phyloP scores from a whole-genome alignment of 768 basidiomycete genomes.

The Atractiella rhizophila region DNA sequence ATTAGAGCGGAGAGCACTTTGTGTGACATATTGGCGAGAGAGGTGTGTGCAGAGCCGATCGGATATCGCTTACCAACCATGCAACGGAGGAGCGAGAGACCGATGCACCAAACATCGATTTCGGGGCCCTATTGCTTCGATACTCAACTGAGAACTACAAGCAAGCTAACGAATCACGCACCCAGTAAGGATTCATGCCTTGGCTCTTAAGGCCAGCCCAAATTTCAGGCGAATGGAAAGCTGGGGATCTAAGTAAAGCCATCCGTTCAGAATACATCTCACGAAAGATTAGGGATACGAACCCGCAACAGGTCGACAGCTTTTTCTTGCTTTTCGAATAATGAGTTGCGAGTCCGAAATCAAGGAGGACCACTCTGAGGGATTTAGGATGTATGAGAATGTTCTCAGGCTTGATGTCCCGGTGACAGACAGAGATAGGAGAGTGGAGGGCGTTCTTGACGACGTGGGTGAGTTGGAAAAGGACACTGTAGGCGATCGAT shows the following conservation, averaged over 20 bases:
- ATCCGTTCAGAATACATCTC: background rate
- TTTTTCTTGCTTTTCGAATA: conserved; percentile 22
- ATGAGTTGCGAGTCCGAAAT: conserved; percentile 26
- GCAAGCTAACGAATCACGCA: conserved; percentile 4
- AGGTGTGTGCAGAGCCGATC: conserved; percentile 22
- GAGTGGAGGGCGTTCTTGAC: conserved; percentile 21
- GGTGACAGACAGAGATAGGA: conserved; percentile 14
- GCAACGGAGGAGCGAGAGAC: conserved; percentile 23
- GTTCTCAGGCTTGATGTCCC: conserved; percentile 20
- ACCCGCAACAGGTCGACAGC: conserved; percentile 26
- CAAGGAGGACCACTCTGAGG: conserved; percentile 23
- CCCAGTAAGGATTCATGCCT: conserved; percentile 23
- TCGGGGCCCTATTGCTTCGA: conserved; percentile 20
- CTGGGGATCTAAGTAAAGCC: too few species aligned
- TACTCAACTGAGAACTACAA: background rate
- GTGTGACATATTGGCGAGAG: conserved; percentile 18
- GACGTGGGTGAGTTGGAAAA: conserved; percentile 24
- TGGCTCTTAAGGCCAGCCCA: conserved; percentile 21
- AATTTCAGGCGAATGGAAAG: conserved; percentile 24
- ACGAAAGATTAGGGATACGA: too few species aligned
- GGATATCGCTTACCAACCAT: conserved; percentile 23
- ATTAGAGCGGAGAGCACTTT: conserved; percentile 21
- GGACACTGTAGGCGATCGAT: conserved; percentile 15
- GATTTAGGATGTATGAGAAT: conserved; percentile 18
- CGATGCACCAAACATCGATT: conserved; percentile 27